A percentile compares a stretch with the other conserved stretches of the same genome.
These are phyloP conservation scores for Juncus inflexus DNA, from an alignment of 176 grass and related monocot genomes.

Conservation along the genomic window DNA sequence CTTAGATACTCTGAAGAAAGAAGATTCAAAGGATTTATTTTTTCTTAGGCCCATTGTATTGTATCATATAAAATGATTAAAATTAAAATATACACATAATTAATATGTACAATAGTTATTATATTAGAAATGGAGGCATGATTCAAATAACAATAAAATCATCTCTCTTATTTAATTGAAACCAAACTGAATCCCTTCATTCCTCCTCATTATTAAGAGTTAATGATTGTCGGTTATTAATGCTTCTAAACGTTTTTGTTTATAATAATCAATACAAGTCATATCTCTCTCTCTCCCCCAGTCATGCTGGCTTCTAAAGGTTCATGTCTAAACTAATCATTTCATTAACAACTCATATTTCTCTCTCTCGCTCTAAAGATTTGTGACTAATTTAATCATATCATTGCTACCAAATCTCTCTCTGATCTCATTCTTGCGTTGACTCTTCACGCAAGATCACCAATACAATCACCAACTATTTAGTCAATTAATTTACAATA, in stretches of 20 bases:
- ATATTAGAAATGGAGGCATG: no score
- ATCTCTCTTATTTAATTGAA: no score
- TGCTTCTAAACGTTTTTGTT: background rate
- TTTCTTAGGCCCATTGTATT: no score
- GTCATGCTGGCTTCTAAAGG: background rate
- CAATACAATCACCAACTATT: background rate
- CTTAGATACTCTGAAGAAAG: no score
- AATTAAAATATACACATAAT: no score
- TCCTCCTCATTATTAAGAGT: no score
- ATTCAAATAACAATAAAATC: no score
- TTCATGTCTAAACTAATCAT: background rate
- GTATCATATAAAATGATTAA: no score
- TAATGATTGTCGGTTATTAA: background rate
- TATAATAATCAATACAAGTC: constrained; percentile 22
- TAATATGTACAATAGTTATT: no score
- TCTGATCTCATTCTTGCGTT: background rate
- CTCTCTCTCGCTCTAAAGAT: constrained; percentile 20
- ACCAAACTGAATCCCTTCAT: no score
- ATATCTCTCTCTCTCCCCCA: background rate
- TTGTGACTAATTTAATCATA: constrained; percentile 8
- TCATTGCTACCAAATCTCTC: constrained; percentile 11
- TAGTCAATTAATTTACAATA: constrained; percentile 16
- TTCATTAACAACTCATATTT: background rate
- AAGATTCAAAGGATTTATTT: no score
- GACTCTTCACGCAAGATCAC: background rate